Conservation (phyloP, 2,329 filamentous ascomycete genomes). For the Chlorencoelia australis region DNA sequence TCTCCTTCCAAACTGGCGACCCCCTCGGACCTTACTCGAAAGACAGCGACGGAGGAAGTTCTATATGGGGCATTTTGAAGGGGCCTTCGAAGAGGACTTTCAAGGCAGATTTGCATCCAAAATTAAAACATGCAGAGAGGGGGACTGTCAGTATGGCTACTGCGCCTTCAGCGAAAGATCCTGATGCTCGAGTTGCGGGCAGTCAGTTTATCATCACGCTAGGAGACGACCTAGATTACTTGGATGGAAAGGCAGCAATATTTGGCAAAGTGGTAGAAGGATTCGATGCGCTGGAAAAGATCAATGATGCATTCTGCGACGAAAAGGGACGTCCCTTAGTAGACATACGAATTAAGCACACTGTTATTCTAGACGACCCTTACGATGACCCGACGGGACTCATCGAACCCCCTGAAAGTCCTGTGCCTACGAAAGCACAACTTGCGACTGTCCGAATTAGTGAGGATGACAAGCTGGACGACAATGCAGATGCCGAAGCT, state of each 20-base stretch:
- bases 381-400: constrained; percentile 74
- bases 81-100: constrained; percentile 66
- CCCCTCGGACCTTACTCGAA: constrained; percentile 77
- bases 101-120: constrained; percentile 72
- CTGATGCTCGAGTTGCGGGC: constrained; percentile 71
- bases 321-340: constrained; percentile 78
- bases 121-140: constrained; percentile 77
- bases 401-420: constrained; percentile 68
- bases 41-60: constrained; percentile 84
- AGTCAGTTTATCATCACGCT: constrained; percentile 94
- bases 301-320: constrained; percentile 84
- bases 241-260: constrained; percentile 88
- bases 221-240: constrained; percentile 77
- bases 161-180: constrained; percentile 61
- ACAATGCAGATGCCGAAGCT: constrained; percentile 66
- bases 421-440: constrained; percentile 72
- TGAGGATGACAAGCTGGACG: constrained; percentile 73
- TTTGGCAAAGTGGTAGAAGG: constrained; percentile 95
- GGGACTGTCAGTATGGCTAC: constrained; percentile 99
- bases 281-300: constrained; percentile 86
- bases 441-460: constrained; percentile 85
- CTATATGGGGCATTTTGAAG: constrained; percentile 79
- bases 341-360: constrained; percentile 91
- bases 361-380: constrained; percentile 83
- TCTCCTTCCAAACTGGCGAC: constrained; percentile 93